Conservation (phyloP, 768 basidiomycete species). For the Trametes cubensis region DNA sequence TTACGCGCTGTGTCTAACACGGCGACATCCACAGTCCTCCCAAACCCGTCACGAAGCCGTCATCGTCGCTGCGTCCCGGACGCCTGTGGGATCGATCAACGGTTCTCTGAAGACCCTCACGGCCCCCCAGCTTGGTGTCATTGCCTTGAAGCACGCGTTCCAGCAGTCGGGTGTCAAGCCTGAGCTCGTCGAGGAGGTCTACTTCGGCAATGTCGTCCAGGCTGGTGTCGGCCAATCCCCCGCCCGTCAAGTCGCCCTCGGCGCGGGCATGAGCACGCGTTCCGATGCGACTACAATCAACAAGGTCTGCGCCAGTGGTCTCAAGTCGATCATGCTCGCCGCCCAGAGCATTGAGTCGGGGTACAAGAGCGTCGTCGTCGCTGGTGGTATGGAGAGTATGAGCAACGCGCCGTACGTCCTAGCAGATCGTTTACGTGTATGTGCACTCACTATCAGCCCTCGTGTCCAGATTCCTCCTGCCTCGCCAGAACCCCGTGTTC, state of each 20-base stretch:
- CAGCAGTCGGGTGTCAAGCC: constrained; percentile 79
- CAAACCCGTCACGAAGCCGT: constrained; percentile 68
- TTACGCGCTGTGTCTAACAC: constrained; percentile 33
- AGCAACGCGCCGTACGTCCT: constrained; percentile 91
- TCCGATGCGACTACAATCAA: constrained; percentile 99
- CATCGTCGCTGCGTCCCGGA: constrained; percentile 92
- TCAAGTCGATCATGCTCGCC: constrained; percentile 95
- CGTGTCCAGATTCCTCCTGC: constrained; percentile 68
- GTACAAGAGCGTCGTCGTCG: constrained; percentile 82
- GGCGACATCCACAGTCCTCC: constrained; percentile 36
- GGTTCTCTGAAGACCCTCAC: constrained; percentile 86
- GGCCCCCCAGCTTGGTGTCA: constrained; percentile 86
- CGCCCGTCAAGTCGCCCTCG: constrained; percentile 96
- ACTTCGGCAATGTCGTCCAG: constrained; percentile 97
- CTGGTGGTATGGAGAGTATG: constrained; percentile 99
- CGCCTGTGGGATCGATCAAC: constrained; percentile 92
- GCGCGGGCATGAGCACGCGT: constrained; percentile 75
- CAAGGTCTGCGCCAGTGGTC: constrained; percentile 98
- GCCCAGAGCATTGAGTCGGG: constrained; percentile 89
- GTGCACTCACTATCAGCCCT: constrained; percentile 7
- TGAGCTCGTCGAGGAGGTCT: constrained; percentile 88
- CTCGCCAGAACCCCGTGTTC: constrained; percentile 79
- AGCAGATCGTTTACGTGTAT: constrained; percentile 7
- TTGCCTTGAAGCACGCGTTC: constrained; percentile 90
- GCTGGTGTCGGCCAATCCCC: constrained; percentile 97